Conservation (phyloP, 306 rosid genomes). For the Quercus engelmannii region DNA sequence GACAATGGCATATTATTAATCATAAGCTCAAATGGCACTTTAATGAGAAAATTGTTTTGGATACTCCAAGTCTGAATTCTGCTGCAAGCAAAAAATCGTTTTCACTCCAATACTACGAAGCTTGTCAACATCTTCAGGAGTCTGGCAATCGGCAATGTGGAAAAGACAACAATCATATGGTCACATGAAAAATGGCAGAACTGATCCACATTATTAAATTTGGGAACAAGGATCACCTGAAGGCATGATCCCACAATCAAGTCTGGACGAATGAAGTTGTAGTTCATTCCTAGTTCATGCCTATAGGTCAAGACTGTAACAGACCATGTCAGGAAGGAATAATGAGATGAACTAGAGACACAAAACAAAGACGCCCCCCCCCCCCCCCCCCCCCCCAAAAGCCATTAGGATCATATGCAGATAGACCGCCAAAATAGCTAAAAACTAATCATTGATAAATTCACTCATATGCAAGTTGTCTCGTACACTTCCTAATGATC, state of each 20-base stretch:
- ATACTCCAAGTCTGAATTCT: conserved; percentile 92
- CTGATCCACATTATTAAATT: background rate
- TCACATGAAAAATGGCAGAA: conserved; percentile 15
- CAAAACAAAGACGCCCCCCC: background rate
- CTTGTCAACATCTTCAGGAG: conserved; percentile 85
- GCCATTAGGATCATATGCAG: background rate
- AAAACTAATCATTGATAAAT: conserved; percentile 1
- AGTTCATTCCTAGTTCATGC: conserved; percentile 93
- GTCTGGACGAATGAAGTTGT: conserved; percentile 81
- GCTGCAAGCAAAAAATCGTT: conserved; percentile 91
- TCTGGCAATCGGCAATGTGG: conserved; percentile 37
- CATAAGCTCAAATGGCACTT: conserved; percentile 13
- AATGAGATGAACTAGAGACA: conserved; percentile 6
- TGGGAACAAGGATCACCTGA: conserved; percentile 57
- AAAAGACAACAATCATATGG: conserved; percentile 17
- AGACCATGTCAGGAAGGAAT: conserved; percentile 24
- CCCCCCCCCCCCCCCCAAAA: too few relatives aligned
- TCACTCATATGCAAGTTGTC: background rate
- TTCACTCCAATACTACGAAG: conserved; percentile 85
- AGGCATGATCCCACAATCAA: conserved; percentile 95
- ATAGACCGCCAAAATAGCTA: conserved; percentile 7
- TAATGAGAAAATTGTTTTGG: conserved; percentile 30
- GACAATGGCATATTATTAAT: background rate
- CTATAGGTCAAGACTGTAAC: conserved; percentile 85
- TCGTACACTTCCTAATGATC: background rate